These are phyloP conservation scores for Herpetospermum pedunculosum DNA, from an alignment of 306 rosid genomes.

Conservation along the genomic window DNA sequence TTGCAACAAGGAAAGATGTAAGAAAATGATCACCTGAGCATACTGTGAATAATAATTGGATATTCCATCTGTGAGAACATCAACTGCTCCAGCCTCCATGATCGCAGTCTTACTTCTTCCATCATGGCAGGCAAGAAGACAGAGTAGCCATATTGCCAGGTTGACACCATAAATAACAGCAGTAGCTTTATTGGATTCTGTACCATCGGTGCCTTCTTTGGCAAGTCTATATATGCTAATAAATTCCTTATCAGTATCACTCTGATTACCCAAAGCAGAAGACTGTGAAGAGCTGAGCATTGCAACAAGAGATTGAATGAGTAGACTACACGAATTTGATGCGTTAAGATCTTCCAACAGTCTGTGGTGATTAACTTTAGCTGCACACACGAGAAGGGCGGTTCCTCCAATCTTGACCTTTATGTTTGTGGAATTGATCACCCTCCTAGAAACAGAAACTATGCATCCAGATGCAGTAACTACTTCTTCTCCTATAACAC, in stretches of 20 bases:
- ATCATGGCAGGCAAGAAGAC: constrained; percentile 77
- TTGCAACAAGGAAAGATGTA: background rate
- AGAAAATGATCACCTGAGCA: constrained; percentile 55
- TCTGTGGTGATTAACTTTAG: constrained; percentile 65
- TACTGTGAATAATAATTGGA: constrained; percentile 55
- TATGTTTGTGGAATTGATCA: constrained; percentile 50
- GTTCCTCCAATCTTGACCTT: constrained; percentile 80
- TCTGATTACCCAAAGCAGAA: constrained; percentile 27
- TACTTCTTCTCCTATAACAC: constrained; percentile 58
- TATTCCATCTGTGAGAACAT: constrained; percentile 70
- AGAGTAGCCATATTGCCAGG: constrained; percentile 79
- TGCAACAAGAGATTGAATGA: constrained; percentile 72
- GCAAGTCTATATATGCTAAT: constrained; percentile 59
- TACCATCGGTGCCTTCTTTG: constrained; percentile 31
- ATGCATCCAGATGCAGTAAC: constrained; percentile 60
- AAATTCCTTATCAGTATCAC: constrained; percentile 31
- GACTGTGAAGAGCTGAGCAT: constrained; percentile 41
- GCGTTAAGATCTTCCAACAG: constrained; percentile 61
- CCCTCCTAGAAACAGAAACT: constrained; percentile 65
- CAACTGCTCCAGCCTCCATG: constrained; percentile 97
- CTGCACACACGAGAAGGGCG: constrained; percentile 82
- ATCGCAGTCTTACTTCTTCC: constrained; percentile 54
- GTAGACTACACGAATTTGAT: constrained; percentile 43
- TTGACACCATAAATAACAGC: constrained; percentile 47
- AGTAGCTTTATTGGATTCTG: constrained; percentile 44